Base-by-base conservation (phyloP, 805 yeast genomes). In the Wickerhamomyces chambardii region DNA sequence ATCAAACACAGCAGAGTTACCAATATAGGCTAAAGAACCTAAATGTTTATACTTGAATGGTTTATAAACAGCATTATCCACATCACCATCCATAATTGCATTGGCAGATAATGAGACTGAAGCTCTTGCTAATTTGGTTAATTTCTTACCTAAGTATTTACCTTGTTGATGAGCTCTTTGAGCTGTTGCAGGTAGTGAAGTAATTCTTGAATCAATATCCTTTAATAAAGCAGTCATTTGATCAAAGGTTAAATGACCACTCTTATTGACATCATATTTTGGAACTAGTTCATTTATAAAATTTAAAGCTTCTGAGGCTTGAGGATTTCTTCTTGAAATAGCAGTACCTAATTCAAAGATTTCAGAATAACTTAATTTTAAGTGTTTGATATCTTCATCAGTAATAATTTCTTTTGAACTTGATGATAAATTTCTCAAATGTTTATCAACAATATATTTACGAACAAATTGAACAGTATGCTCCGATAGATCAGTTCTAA, bases 131-230 rank as follows among this genome's bases (percentile, higher is more conserved):
- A 77, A 51, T 39, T 65, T 68, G 32, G 73, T 66, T 30, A 78
- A 57, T 53, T 78, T 78, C 46, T 68, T 70, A 37, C 79, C 85
- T 27, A 78, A 53, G 46, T 78, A 78, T 38, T 65, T 63, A 41
- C 86, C 86, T 55, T 78, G 86, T 54, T 78, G 86, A 43, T 70
- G 65, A 3, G 85, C 84, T 38, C 84, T 66, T 60, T 78, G 86
- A 9, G 85, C 85, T 9, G 85, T 78, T 8, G 84, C 83, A 5
- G 86, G 85, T 44, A 78, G 55, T 3, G 83, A 73, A 5, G 83
- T 76, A 38, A 78, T 74, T 53, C 75, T 73, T 15, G 74, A 64
- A 49, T 78, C 83, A 19, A 76, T 69, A 36, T 71, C 74, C 36
- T 66, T 60, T 41, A 78, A 55, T 40, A 76, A 50, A 12, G 59